A percentile compares a stretch with the other conserved stretches of the same genome.
Evolutionary conservation across 2,329 filamentous ascomycete genomes (phyloP).

Genomic region (Coniochaeta hoffmannii): DNA sequence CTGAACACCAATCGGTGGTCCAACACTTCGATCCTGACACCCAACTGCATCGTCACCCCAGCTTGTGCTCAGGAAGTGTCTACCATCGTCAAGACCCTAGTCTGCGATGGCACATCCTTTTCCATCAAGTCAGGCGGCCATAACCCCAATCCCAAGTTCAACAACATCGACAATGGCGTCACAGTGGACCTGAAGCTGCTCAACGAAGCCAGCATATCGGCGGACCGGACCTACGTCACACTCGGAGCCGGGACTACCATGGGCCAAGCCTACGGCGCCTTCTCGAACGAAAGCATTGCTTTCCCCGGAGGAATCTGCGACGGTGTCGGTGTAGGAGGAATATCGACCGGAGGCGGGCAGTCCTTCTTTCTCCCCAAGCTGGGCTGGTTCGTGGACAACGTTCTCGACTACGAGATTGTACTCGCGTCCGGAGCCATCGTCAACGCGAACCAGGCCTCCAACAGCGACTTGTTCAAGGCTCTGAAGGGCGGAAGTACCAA

Average conservation of each 20-base stretch:
- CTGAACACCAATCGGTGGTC: too few species aligned
- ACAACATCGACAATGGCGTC: conserved; percentile 28
- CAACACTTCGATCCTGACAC: too few species aligned
- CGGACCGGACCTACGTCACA: conserved; percentile 19
- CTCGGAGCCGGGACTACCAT: conserved; percentile 28
- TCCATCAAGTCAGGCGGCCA: conserved; percentile 26
- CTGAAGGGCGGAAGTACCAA: conserved; percentile 36
- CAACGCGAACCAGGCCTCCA: conserved; percentile 22
- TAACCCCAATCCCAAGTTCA: conserved; percentile 22
- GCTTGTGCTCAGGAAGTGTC: too few species aligned
- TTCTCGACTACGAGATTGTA: conserved; percentile 26
- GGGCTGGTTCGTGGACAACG: conserved; percentile 33
- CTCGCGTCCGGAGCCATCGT: conserved; percentile 31
- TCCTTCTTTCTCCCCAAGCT: conserved; percentile 17
- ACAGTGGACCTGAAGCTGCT: conserved; percentile 28
- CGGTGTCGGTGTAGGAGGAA: conserved; percentile 20
- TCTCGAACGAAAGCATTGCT: conserved; percentile 10
- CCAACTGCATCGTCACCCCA: too few species aligned
- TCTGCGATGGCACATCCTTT: too few species aligned
- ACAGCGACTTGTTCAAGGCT: conserved; percentile 13
- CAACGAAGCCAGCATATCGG: conserved; percentile 21
- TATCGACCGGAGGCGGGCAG: conserved; percentile 15
- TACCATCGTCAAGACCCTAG: too few species aligned
- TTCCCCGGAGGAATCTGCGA: conserved; percentile 18
- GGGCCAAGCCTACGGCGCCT: conserved; percentile 27